Evolutionary conservation across 1,284 basidiomycete species (phyloP).

Genomic region (Pterulicium gracile): DNA sequence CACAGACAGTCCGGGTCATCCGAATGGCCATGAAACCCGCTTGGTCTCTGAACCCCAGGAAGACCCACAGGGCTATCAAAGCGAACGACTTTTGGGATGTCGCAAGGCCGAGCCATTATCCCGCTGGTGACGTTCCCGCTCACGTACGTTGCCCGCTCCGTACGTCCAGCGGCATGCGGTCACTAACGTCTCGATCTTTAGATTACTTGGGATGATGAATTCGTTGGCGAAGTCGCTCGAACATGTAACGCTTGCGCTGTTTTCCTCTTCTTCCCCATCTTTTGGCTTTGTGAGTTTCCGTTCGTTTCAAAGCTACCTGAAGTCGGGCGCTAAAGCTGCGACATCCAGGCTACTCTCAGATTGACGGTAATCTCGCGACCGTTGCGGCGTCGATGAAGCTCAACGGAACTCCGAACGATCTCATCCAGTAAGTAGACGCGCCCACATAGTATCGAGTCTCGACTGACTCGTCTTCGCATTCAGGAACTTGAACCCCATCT

Average conservation of each 20-base stretch:
- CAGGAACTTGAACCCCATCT: constrained; percentile 51
- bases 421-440: constrained; percentile 32
- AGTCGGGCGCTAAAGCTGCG: background rate
- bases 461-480: background rate
- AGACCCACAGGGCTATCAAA: constrained; percentile 18
- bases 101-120: constrained; percentile 38
- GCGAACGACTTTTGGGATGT: constrained; percentile 42
- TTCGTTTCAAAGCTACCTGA: background rate
- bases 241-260: constrained; percentile 58
- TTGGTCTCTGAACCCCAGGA: constrained; percentile 26
- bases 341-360: constrained; percentile 33
- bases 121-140: constrained; percentile 19
- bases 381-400: constrained; percentile 36
- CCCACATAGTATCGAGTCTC: background rate
- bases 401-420: constrained; percentile 46
- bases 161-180: too few relatives aligned
- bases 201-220: constrained; percentile 42
- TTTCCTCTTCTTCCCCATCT: constrained; percentile 48
- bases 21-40: constrained; percentile 20
- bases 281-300: constrained; percentile 37
- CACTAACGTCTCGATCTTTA: too few relatives aligned
- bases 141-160: too few relatives aligned
- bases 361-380: constrained; percentile 44
- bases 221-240: constrained; percentile 52
- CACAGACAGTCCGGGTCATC: constrained; percentile 28